These are phyloP conservation scores for Globisporangium alternatum DNA, from an alignment of 352 stramenopile genomes.

Conservation along the genomic window DNA sequence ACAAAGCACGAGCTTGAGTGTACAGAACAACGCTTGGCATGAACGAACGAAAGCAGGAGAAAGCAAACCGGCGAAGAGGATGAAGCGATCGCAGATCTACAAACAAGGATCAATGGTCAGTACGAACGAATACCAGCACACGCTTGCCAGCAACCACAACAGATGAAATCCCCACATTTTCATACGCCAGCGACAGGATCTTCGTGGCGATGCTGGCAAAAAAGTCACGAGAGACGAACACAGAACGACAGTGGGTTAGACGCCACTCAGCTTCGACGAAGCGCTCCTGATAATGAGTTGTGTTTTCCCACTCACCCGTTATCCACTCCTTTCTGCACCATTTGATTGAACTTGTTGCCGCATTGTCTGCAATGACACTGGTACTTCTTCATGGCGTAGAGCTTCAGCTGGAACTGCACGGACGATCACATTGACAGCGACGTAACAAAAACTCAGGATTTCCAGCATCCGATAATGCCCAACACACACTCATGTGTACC, in stretches of 20 bases:
- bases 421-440: background rate
- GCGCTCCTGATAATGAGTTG: background rate
- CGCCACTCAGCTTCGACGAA: background rate
- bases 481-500: conserved; percentile 20
- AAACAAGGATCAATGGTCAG: background rate
- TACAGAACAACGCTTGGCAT: background rate
- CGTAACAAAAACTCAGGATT: background rate
- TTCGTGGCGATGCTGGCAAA: conserved; percentile 75
- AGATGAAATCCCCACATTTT: conserved; percentile 49
- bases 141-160: conserved; percentile 8
- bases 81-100: conserved; percentile 79
- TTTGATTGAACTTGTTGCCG: conserved; percentile 62
- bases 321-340: conserved; percentile 85
- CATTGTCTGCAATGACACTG: conserved; percentile 64
- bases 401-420: conserved; percentile 75
- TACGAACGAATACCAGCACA: conserved; percentile 6
- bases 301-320: conserved; percentile 54
- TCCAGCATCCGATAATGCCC: background rate
- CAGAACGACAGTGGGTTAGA: background rate
- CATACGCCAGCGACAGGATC: conserved; percentile 81
- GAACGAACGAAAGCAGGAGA: background rate
- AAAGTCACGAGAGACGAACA: background rate
- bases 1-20: background rate
- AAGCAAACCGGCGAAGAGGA: conserved; percentile 69
- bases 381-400: conserved; percentile 86